Base-by-base conservation (phyloP, 1,284 basidiomycete species). In the Cystobasidiaceae sp. region DNA sequence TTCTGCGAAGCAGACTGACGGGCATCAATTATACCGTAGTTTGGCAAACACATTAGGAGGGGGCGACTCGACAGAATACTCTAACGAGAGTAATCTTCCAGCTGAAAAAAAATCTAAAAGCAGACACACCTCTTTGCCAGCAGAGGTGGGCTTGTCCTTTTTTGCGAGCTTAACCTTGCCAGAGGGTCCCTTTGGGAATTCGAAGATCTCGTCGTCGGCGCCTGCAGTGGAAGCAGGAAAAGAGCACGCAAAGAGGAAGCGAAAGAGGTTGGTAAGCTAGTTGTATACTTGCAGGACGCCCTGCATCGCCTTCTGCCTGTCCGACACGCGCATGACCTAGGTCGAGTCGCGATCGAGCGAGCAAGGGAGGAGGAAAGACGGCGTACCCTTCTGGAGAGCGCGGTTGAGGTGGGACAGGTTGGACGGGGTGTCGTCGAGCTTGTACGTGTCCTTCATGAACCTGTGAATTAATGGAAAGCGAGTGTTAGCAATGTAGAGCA, bases 91-190 rank as follows among this genome's bases (percentile, higher is more conserved):
- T 34, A 4, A 3, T 27, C 21, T n/a, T n/a, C 49, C 23, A 51
- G 21, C 15, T 27, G 28, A 28, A 13, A 33, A 51, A 4, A 5
- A 33, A 51, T n/a, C 19, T 19, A 17, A 15, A 43, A 13, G 13
- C 39, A 23, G n/a, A 50, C 55, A 43, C 34, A 58, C 55, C 63
- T 66, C 63, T 37, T 66, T 66, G 45, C 54, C 63, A 30, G 59
- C 11, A 17, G 37, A 44, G 17, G 45, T 44, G n/a, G 49, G 37
- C 13, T 28, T 27, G 13, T 8, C 34, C 43, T 56, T 55, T 41
- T 51, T 64, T 9, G 32, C 44, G 25, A 52, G 33, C 39, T 69
- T 65, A 41, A 66, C 56, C 39, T 67, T 60, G 25, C 59, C 66
- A 11, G 50, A 34, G 7, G 51, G 46, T 23, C 63, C 63, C 27